Conservation (phyloP, 2,329 filamentous ascomycete species). For the Microdochium trichocladiopsis region DNA sequence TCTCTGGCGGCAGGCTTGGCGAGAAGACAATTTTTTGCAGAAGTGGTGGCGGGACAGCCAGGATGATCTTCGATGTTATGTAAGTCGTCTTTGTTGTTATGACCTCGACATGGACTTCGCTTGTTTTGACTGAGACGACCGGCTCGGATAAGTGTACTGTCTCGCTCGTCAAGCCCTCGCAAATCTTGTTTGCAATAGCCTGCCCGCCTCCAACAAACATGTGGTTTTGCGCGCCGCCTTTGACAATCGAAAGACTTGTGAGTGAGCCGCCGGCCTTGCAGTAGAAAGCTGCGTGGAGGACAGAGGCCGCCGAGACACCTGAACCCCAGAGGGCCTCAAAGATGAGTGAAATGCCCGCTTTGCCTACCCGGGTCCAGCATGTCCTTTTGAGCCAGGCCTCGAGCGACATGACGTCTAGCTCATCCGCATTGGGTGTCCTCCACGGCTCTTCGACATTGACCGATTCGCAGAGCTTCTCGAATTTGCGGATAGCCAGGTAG, state of each 20-base stretch:
- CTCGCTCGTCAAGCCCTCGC: neutral
- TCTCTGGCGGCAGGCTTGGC: neutral
- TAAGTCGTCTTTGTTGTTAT: neutral
- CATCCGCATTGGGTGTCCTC: slow-evolving; percentile 4
- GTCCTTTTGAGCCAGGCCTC: slow-evolving; percentile 3
- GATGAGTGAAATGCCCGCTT: neutral
- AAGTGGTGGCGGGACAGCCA: neutral
- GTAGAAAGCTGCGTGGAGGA: neutral
- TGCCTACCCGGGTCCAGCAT: neutral
- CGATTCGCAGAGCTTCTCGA: slow-evolving; percentile 6
- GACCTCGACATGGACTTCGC: neutral
- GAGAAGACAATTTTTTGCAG: neutral
- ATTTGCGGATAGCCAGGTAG: slow-evolving; percentile 1
- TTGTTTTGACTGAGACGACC: neutral
- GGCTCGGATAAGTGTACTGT: neutral
- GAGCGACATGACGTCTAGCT: slow-evolving; percentile 4
- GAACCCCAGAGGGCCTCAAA: neutral
- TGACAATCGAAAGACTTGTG: neutral
- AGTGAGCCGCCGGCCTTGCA: neutral
- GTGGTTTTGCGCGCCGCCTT: neutral
- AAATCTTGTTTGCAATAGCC: neutral
- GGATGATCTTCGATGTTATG: neutral
- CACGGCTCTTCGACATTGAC: slow-evolving; percentile 6
- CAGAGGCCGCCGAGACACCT: neutral
- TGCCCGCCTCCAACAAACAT: neutral